phyloP scores from a whole-genome alignment of 371 early-diverging fungal genomes.

The Haplosporangium sp. region DNA sequence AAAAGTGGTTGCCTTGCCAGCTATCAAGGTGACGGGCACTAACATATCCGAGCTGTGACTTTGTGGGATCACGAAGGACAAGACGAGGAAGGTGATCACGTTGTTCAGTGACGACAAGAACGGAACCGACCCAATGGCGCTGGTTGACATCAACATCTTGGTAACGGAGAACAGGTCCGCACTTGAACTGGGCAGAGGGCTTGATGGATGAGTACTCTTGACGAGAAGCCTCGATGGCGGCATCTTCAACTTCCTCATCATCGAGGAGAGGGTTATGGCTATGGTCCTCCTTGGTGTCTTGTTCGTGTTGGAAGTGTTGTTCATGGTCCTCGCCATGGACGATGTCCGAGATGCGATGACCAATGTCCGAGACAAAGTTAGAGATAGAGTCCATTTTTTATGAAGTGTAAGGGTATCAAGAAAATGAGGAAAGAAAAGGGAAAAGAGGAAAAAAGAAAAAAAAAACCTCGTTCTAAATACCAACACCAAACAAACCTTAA shows the following conservation, averaged over 20 bases:
- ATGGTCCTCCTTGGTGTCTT: conserved; percentile 5
- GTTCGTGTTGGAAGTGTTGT: conserved; percentile 18
- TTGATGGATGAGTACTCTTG: conserved; percentile 43
- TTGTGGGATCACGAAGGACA: conserved; percentile 48
- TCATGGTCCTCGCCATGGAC: conserved; percentile 45
- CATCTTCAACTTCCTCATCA: conserved; percentile 43
- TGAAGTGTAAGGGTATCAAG: conserved; percentile 7
- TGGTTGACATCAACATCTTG: conserved; percentile 35
- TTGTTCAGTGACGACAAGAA: conserved; percentile 41
- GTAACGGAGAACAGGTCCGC: conserved; percentile 45
- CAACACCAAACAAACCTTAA: not conserved
- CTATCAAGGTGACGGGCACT: conserved; percentile 27
- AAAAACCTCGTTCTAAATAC: not conserved
- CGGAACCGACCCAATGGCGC: conserved; percentile 47
- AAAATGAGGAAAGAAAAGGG: conserved; percentile 3
- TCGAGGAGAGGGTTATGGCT: conserved; percentile 35
- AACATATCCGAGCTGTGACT: conserved; percentile 38
- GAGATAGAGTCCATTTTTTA: conserved; percentile 24
- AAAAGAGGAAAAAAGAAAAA: not conserved
- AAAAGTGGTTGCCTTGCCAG: conserved; percentile 53
- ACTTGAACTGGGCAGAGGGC: conserved; percentile 46
- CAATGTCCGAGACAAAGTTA: conserved; percentile 14
- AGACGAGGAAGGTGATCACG: conserved; percentile 28
- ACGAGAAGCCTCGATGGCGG: conserved; percentile 30
- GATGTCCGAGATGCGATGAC: conserved; percentile 32